Evolutionary conservation across 2,329 filamentous ascomycete species (phyloP).

Genomic region (Trichoderma gracile): DNA sequence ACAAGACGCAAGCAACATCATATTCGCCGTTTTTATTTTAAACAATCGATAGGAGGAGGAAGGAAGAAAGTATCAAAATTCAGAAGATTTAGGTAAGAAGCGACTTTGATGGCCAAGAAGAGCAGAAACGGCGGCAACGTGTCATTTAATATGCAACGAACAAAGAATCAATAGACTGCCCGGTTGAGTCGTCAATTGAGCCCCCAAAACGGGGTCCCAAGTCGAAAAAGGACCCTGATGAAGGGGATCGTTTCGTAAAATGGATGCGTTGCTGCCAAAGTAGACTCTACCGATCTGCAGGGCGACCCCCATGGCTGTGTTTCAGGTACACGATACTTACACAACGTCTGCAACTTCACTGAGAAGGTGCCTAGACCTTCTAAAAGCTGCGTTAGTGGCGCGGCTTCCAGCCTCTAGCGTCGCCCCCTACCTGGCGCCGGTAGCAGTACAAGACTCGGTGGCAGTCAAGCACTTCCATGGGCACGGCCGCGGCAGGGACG

Average conservation of each 20-base stretch:
- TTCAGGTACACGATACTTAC: not conserved
- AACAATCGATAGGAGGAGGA: no score
- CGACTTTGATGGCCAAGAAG: not conserved
- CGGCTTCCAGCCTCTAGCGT: slow-evolving; percentile 12
- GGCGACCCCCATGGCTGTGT: not conserved
- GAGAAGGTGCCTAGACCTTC: slow-evolving; percentile 14
- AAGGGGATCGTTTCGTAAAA: not conserved
- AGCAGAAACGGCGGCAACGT: slow-evolving; percentile 10
- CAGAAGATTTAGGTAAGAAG: not conserved
- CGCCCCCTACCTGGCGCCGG: not conserved
- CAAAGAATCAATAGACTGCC: slow-evolving; percentile 2
- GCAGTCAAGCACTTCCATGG: no score
- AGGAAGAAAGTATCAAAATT: not conserved
- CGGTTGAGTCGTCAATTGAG: slow-evolving; percentile 6
- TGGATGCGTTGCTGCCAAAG: not conserved
- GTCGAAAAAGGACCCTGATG: not conserved
- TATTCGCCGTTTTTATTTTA: no score
- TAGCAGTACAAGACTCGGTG: not conserved
- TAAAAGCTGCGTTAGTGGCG: slow-evolving; percentile 20
- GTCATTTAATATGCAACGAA: not conserved
- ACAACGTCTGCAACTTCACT: not conserved
- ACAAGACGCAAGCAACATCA: no score
- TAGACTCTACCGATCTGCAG: not conserved
- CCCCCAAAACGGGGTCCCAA: not conserved
- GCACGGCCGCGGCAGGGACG: not conserved